phyloP scores from a whole-genome alignment of 192 early-diverging fungal species.

The Thamnidium elegans region DNA sequence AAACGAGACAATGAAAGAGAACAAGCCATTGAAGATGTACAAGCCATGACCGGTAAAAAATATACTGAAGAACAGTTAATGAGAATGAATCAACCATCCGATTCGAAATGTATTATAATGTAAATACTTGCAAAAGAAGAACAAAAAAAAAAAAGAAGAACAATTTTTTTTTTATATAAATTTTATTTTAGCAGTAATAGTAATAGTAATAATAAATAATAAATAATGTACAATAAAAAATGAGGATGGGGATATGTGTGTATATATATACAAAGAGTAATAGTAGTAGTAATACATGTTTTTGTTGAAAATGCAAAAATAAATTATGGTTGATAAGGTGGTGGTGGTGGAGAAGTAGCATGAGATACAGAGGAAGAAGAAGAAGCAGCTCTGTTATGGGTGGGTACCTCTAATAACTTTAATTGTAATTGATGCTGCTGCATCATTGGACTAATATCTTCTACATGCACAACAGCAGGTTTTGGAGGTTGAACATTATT shows the following conservation, averaged over 20 bases:
- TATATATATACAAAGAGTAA: not conserved
- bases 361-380: not conserved
- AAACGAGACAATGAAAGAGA: slow-evolving; percentile 63
- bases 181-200: not conserved
- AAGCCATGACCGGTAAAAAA: slow-evolving; percentile 45
- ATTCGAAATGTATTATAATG: slow-evolving; percentile 26
- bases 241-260: not conserved
- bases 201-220: not conserved
- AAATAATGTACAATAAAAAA: not conserved
- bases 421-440: slow-evolving; percentile 17
- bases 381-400: not conserved
- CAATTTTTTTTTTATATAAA: not conserved
- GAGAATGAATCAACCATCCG: slow-evolving; percentile 20
- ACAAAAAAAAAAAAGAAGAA: not conserved
- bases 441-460: slow-evolving; percentile 15
- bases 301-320: too few species aligned
- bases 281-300: too few species aligned
- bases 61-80: slow-evolving; percentile 28
- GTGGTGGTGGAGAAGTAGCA: slow-evolving; percentile 2
- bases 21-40: slow-evolving; percentile 62
- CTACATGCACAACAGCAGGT: not conserved
- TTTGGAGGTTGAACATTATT: not conserved
- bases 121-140: not conserved
- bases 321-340: slow-evolving; percentile 19
- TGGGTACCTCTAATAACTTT: not conserved